A percentile compares a stretch with the other conserved stretches of the same genome.
Conservation (phyloP, 495 filamentous ascomycete genomes). For the Hypomontagnella monticulosa region DNA sequence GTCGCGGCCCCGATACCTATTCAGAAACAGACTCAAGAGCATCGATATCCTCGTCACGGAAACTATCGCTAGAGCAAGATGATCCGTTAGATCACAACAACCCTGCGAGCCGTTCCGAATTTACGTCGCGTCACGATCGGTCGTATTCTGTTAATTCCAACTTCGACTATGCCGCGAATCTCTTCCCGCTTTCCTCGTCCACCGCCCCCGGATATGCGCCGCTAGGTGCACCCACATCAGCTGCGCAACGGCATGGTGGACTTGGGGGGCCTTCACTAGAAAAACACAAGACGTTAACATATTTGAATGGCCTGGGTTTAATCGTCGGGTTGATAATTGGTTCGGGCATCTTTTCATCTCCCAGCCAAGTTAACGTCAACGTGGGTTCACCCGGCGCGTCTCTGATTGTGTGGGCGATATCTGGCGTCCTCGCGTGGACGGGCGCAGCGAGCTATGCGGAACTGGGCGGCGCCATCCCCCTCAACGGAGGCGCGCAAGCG, state of each 20-base stretch:
- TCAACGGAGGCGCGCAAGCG: constrained; percentile 93
- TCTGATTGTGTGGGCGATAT: constrained; percentile 88
- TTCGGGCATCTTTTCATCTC: constrained; percentile 96
- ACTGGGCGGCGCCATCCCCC: constrained; percentile 91
- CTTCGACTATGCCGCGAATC: constrained; percentile 90
- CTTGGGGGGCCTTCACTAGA: constrained; percentile 73
- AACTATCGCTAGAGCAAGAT: constrained; percentile 86
- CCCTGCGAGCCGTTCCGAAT: constrained; percentile 56
- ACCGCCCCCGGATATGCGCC: constrained; percentile 80
- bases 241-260: constrained; percentile 56
- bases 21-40: constrained; percentile 77
- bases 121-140: constrained; percentile 64
- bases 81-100: constrained; percentile 76
- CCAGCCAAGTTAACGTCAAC: constrained; percentile 91
- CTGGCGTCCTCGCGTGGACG: constrained; percentile 93
- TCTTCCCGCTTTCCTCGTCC: constrained; percentile 92
- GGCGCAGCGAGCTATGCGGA: constrained; percentile 96
- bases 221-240: constrained; percentile 73
- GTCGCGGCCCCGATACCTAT: constrained; percentile 63
- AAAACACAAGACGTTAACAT: constrained; percentile 94
- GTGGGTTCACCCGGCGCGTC: constrained; percentile 92
- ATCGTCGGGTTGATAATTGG: constrained; percentile 95
- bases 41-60: constrained; percentile 89
- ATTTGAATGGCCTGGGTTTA: constrained; percentile 89
- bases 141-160: constrained; percentile 90